Conservation (phyloP, 176 grass and related monocot genomes). For the Cenchrus fungigraminus region DNA sequence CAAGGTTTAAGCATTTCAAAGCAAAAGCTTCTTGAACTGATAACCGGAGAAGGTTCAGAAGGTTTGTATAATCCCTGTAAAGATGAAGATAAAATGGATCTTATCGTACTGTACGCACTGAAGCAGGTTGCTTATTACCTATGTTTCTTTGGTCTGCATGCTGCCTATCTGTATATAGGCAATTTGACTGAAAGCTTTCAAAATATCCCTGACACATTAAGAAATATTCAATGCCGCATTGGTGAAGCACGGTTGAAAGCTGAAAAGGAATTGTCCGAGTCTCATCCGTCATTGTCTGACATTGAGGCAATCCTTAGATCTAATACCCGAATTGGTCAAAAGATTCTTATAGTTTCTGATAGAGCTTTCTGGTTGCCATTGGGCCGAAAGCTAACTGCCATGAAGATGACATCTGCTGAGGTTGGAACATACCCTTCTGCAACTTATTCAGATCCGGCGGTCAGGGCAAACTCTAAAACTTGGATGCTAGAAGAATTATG, state of each 20-base stretch:
- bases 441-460: constrained; percentile 38
- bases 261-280: constrained; percentile 48
- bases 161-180: constrained; percentile 64
- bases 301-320: constrained; percentile 62
- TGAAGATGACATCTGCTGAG: constrained; percentile 59
- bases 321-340: constrained; percentile 39
- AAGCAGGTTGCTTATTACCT: constrained; percentile 78
- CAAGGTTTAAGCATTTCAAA: constrained; percentile 63
- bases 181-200: constrained; percentile 58
- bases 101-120: constrained; percentile 62
- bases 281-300: constrained; percentile 64
- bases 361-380: constrained; percentile 73
- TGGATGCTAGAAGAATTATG: constrained; percentile 44
- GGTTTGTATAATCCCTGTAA: constrained; percentile 29
- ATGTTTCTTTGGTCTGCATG: constrained; percentile 78
- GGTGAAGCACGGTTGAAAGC: constrained; percentile 48
- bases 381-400: constrained; percentile 58
- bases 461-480: constrained; percentile 37
- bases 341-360: constrained; percentile 64
- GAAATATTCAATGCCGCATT: constrained; percentile 56
- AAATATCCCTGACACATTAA: constrained; percentile 56
- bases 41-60: constrained; percentile 52
- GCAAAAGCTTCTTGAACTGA: constrained; percentile 64
- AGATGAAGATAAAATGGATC: constrained; percentile 53
- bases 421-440: constrained; percentile 32